Percentiles rank a stretch among this genome's conserved stretches.
These are phyloP conservation scores for Allium cepa DNA, from an alignment of 106 monocot species.

Conservation along the genomic window DNA sequence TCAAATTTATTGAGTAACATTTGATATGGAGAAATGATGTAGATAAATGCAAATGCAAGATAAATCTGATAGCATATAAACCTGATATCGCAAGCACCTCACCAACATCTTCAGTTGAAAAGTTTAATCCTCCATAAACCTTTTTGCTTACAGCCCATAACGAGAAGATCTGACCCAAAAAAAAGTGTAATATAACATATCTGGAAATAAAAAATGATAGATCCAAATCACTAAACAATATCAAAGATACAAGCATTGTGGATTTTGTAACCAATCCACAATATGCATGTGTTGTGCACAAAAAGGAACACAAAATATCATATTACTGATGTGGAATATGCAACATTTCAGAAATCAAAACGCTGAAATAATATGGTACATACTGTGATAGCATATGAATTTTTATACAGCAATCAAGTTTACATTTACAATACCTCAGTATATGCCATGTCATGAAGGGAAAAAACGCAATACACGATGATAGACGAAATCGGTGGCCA, in stretches of 20 bases:
- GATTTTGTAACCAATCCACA: not conserved
- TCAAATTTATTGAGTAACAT: no score
- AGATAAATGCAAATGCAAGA: no score
- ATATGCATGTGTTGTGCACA: not conserved
- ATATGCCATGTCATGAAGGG: constrained; percentile 74
- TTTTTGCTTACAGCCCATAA: constrained; percentile 52
- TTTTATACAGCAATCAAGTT: not conserved
- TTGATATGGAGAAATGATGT: no score
- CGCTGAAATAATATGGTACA: not conserved
- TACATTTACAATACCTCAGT: constrained; percentile 41
- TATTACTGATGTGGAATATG: not conserved
- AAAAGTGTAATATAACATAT: not conserved
- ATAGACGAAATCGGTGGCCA: constrained; percentile 68
- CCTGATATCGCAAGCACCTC: constrained; percentile 53
- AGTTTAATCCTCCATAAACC: constrained; percentile 52
- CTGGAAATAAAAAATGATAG: not conserved
- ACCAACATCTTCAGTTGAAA: constrained; percentile 43
- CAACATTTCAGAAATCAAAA: not conserved
- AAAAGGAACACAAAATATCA: no score
- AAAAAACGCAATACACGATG: constrained; percentile 57
- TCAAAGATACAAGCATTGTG: not conserved
- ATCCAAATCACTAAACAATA: not conserved
- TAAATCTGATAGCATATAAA: constrained; percentile 1
- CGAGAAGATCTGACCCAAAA: constrained; percentile 45
- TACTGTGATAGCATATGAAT: not conserved